Base-by-base conservation (phyloP, 306 rosid species). In the Oemleria cerasiformis region DNA sequence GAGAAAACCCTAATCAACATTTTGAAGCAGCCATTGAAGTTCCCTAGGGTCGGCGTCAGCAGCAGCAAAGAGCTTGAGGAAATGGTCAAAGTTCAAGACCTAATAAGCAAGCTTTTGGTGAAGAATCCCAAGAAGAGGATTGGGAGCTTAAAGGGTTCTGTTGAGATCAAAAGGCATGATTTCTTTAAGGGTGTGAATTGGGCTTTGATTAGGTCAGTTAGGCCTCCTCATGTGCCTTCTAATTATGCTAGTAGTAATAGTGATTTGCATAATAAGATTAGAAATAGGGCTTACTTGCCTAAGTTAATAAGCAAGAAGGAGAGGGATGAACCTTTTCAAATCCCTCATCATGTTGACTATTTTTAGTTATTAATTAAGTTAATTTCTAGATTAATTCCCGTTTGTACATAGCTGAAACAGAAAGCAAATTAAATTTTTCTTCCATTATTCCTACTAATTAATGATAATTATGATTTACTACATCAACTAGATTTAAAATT, bases 121-220 rank as follows among this genome's bases (percentile, higher is more conserved):
- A 94, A 94, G 91, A 94, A 94, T 82, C 97, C 97, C 4, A 91
- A 74, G 65, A 94, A 91, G 83, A 94, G 98, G 80, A 86, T 87
- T 40, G 98, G 98, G 14, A 82, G 86, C 68, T 73, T 87, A 70
- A 84, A 82, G 85, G 98, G 98, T 19, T 91, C 97, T 43, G 92
- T 84, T 42, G 98, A 94, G 87, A 91, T 94, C 73, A 94, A 94
- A 67, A 86, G 88, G 80, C 97, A 94, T 68, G 98, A 84, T 34
- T 94, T 94, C 81, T 94, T 94, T 76, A 91, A 85, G 41, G 95
- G 92, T 49, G 86, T 94, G 1, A 94, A 89, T 78, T 94, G 96
- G 96, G 96, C 98, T 71, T 77, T 94, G 74, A 86, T 94, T 77
- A 84, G 98, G 74, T 87, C 98, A 0, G 89, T 94, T 16, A 86